Conservation (phyloP, 257 asterid species). For the Salvia miltiorrhiza region DNA sequence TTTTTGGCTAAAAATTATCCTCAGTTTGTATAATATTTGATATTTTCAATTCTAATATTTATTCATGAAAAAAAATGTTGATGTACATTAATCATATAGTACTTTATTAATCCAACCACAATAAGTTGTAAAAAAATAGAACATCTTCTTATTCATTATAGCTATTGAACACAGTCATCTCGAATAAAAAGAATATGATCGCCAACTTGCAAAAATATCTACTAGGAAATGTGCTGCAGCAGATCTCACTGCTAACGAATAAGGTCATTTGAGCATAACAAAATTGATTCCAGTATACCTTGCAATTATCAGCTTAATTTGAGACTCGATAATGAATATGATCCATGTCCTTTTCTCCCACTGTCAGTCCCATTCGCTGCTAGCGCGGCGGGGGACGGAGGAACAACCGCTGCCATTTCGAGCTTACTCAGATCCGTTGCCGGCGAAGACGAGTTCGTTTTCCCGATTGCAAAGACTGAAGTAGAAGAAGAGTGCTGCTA, state of each 20-base stretch:
- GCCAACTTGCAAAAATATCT: constrained; percentile 32
- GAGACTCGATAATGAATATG: background rate
- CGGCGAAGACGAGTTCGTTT: background rate
- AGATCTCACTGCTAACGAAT: constrained; percentile 25
- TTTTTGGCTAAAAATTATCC: too few relatives aligned
- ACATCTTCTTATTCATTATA: constrained; percentile 12
- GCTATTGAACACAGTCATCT: background rate
- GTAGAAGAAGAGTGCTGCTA: constrained; percentile 5
- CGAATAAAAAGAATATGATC: constrained; percentile 16
- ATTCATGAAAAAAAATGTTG: too few relatives aligned
- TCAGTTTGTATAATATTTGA: too few relatives aligned
- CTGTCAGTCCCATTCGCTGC: constrained; percentile 50
- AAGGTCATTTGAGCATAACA: constrained; percentile 20
- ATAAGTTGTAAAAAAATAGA: background rate
- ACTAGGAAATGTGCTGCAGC: background rate
- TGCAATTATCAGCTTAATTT: constrained; percentile 22
- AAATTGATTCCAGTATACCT: constrained; percentile 21
- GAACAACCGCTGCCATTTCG: constrained; percentile 55
- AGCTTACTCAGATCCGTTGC: background rate
- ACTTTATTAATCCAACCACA: constrained; percentile 14
- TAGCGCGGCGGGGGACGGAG: constrained; percentile 41
- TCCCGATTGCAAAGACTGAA: background rate
- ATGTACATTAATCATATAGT: background rate
- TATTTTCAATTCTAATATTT: too few relatives aligned
- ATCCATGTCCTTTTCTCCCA: constrained; percentile 66